phyloP scores from a whole-genome alignment of 2,329 filamentous ascomycete genomes.

The Ceratocystiopsis brevicomis region DNA sequence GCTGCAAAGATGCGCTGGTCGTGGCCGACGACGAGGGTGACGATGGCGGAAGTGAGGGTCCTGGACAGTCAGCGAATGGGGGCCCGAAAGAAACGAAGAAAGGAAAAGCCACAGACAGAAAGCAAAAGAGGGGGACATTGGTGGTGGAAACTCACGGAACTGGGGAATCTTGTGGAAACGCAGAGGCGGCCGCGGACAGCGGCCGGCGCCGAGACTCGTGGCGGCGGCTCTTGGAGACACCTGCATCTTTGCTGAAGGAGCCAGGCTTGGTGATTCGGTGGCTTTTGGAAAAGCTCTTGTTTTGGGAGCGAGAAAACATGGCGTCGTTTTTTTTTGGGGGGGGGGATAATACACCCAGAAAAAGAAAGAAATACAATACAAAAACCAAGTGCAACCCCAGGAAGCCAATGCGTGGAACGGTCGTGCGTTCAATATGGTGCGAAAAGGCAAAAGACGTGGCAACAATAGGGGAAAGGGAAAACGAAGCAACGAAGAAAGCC shows the following conservation, averaged over 20 bases:
- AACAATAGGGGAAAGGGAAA: not conserved
- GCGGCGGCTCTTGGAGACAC: slow-evolving; percentile 31
- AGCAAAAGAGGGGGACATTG: too few species aligned
- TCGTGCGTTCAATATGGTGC: too few species aligned
- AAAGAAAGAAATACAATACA: not conserved
- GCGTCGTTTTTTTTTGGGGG: not conserved
- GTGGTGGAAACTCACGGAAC: slow-evolving; percentile 24
- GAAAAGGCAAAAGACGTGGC: not conserved
- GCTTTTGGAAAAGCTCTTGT: slow-evolving; percentile 34
- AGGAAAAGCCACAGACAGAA: not conserved
- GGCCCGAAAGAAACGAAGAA: not conserved
- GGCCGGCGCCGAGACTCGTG: slow-evolving; percentile 32
- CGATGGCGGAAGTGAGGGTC: slow-evolving; percentile 45
- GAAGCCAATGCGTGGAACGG: too few species aligned
- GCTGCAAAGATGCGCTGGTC: slow-evolving; percentile 79
- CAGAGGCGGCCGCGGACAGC: slow-evolving; percentile 22
- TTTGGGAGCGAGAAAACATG: slow-evolving; percentile 31
- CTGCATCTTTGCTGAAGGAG: slow-evolving; percentile 35
- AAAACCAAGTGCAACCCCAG: not conserved
- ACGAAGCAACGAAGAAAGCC: not conserved
- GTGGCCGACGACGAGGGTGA: slow-evolving; percentile 63
- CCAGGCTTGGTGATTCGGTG: slow-evolving; percentile 32
- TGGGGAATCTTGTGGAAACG: slow-evolving; percentile 13
- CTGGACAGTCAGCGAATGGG: slow-evolving; percentile 17
- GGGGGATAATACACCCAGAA: not conserved